Base-by-base conservation (phyloP, 495 filamentous ascomycete species). In the Daldinia decipiens region DNA sequence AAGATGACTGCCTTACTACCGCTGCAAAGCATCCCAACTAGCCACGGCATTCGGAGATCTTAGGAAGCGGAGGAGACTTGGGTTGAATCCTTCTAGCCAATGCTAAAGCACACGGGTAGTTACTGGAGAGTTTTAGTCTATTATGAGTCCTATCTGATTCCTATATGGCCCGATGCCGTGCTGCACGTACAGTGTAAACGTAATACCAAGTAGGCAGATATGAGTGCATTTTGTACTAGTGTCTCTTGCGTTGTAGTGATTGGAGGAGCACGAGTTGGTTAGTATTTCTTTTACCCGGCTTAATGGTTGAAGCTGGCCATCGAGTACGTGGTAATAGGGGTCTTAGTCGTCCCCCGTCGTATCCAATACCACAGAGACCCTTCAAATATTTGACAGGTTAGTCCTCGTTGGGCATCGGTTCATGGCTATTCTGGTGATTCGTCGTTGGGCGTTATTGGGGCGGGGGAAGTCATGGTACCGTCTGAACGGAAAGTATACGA, bases 21-120 rank as follows among this genome's bases (percentile, higher is more conserved):
- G 57, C 39, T 65, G 65, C 61, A 66, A 40, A 61, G 58, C 63
- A 68, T 68, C 34, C 40, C 69, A 51, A 55, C n/a, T 62, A 34
- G 40, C 19, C n/a, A 58, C 70, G 70, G 70, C 70, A 57, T 59
- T 73, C 65, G 70, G 70, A 65, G 65, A 66, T 69, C 65, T 62
- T 62, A 65, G 65, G 61, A 34, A 72, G 60, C 45, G 8, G 19
- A 63, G 24, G 12, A 32, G 55, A 54, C 45, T 29, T 40, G n/a
- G 50, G 65, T 68, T 61, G 60, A 38, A 45, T 39, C 24, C 34
- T 62, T 45, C 34, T 66, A 45, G 51, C 61, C 51, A 65, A 54
- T 61, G 38, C 50, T 36, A 55, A 57, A 36, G 27, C 32, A 57
- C 12, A 57, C 50, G 40, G 55, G 50, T 9, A 31, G 62, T 62